Conservation (phyloP, 305 asterid genomes). For the Plantago lanceolata region DNA sequence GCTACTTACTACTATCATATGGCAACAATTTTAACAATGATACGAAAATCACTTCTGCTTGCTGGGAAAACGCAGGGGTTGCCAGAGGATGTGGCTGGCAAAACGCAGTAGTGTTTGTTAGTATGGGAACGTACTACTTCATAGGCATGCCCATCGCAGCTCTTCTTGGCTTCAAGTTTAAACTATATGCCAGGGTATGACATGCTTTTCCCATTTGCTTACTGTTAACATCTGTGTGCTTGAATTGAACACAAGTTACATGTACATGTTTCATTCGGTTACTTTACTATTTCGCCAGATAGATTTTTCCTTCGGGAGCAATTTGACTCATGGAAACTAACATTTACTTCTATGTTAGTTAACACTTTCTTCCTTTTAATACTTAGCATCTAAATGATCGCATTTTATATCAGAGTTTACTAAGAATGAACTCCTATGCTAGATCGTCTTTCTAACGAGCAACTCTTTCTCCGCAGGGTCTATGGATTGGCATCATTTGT, state of each 20-base stretch:
- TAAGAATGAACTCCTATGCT: background rate
- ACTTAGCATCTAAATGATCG: too few relatives aligned
- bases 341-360: too few relatives aligned
- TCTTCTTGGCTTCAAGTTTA: conserved; percentile 28
- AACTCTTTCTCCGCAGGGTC: conserved; percentile 31
- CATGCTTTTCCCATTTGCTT: background rate
- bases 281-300: background rate
- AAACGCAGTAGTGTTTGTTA: conserved; percentile 27
- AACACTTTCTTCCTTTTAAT: too few relatives aligned
- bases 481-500: conserved; percentile 53
- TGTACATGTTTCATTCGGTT: too few relatives aligned
- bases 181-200: conserved; percentile 33
- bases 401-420: background rate
- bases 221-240: background rate
- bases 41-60: background rate
- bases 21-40: background rate
- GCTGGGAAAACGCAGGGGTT: conserved; percentile 18
- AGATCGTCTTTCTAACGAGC: background rate
- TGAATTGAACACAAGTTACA: too few relatives aligned
- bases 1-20: background rate
- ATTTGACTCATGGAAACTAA: background rate
- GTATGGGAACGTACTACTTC: conserved; percentile 30
- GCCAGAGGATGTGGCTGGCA: conserved; percentile 43
- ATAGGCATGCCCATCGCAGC: conserved; percentile 36
- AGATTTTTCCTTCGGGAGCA: background rate